phyloP scores from a whole-genome alignment of 2,329 filamentous ascomycete species.

The Microsporum ferrugineum region DNA sequence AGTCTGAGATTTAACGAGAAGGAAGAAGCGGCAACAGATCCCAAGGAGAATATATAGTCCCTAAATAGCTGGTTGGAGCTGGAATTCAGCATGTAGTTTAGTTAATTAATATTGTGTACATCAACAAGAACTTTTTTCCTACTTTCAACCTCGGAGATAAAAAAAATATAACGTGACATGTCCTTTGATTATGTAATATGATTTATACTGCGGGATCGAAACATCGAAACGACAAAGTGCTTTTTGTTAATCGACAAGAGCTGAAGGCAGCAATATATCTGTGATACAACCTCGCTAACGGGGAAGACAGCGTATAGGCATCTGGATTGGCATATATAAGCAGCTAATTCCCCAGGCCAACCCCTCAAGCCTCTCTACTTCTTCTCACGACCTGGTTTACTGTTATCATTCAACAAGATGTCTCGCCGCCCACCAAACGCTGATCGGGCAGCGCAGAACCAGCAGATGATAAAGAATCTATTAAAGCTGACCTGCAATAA shows the following conservation, averaged over 20 bases:
- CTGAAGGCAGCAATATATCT: not conserved
- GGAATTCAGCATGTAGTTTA: not conserved
- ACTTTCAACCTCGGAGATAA: not conserved
- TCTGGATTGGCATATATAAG: not conserved
- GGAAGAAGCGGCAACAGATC: slow-evolving; percentile 29
- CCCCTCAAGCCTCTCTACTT: not conserved
- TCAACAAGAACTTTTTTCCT: not conserved
- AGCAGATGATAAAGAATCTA: slow-evolving; percentile 83
- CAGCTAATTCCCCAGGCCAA: not conserved
- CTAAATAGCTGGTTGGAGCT: too few species aligned
- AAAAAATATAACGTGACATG: not conserved
- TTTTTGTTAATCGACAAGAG: not conserved
- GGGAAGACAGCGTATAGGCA: not conserved
- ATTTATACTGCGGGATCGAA: not conserved
- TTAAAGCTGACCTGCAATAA: slow-evolving; percentile 94
- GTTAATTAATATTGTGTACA: not conserved
- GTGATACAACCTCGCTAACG: not conserved
- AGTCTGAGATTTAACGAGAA: slow-evolving; percentile 73
- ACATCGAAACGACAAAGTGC: not conserved
- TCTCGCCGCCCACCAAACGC: slow-evolving; percentile 45
- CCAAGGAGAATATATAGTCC: not conserved
- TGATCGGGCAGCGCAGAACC: slow-evolving; percentile 85
- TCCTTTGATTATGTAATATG: not conserved
- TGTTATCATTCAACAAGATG: slow-evolving; percentile 2
- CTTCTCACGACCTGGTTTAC: not conserved